phyloP scores from a whole-genome alignment of 305 asterid species.

The Rubia tinctorum region DNA sequence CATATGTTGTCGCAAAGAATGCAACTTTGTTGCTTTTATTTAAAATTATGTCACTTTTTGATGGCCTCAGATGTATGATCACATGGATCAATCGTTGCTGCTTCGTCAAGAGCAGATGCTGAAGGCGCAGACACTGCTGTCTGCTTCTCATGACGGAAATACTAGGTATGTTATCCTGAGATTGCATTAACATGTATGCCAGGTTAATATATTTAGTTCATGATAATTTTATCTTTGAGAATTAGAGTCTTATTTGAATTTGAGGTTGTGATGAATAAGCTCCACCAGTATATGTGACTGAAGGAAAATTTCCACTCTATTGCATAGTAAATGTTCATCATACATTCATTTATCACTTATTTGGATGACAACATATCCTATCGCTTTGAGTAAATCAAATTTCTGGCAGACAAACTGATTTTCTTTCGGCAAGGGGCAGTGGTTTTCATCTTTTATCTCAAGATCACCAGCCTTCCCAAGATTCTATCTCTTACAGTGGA shows the following conservation, averaged over 20 bases:
- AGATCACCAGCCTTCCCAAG: constrained; percentile 71
- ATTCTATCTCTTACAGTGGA: constrained; percentile 65
- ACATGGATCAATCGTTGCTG: constrained; percentile 55
- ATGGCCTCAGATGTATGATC: constrained; percentile 80
- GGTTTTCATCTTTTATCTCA: constrained; percentile 33
- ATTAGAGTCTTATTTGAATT: constrained; percentile 8
- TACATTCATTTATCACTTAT: constrained; percentile 40
- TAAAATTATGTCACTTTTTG: neutral
- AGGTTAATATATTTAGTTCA: neutral
- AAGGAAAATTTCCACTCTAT: constrained; percentile 21
- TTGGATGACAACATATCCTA: constrained; percentile 36
- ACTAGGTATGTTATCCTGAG: constrained; percentile 55
- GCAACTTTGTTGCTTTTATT: neutral
- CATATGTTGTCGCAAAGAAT: neutral
- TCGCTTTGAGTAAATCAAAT: constrained; percentile 69
- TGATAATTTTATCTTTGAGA: neutral
- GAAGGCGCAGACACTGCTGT: constrained; percentile 69
- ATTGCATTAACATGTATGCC: neutral
- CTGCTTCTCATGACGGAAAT: constrained; percentile 74
- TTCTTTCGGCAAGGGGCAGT: constrained; percentile 66
- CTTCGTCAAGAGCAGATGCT: constrained; percentile 70
- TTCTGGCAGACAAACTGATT: constrained; percentile 99
- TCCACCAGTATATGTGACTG: constrained; percentile 25
- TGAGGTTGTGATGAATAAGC: constrained; percentile 16
- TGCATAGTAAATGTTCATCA: constrained; percentile 35